Conservation (phyloP, 345 rosid species). For the Euphorbia peplus region DNA sequence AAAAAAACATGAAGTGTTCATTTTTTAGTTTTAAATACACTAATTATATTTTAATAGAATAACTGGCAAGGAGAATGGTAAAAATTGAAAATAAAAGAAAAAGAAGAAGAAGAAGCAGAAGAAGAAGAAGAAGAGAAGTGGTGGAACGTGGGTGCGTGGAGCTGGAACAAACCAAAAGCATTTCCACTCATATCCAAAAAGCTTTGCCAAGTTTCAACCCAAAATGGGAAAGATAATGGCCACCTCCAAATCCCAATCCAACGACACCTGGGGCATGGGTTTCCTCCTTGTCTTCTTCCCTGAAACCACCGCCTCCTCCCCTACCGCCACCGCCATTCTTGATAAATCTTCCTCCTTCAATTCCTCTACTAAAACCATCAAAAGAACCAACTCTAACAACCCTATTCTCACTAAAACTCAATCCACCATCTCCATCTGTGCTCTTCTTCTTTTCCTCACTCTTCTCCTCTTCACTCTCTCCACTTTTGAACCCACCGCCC, state of each 20-base stretch:
- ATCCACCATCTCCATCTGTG: constrained; percentile 78
- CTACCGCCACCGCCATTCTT: constrained; percentile 1
- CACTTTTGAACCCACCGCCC: constrained; percentile 62
- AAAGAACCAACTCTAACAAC: constrained; percentile 41
- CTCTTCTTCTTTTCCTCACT: constrained; percentile 58
- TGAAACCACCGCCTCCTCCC: constrained; percentile 26
- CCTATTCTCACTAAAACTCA: constrained; percentile 62
- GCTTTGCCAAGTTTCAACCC: too few relatives aligned
- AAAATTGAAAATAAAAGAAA: too few relatives aligned
- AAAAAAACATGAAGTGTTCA: too few relatives aligned
- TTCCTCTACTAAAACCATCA: constrained; percentile 9
- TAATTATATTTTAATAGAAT: too few relatives aligned
- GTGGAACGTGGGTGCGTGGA: too few relatives aligned
- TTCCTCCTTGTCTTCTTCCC: constrained; percentile 83
- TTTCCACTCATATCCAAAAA: too few relatives aligned
- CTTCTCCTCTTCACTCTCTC: constrained; percentile 87
- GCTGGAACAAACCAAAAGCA: too few relatives aligned
- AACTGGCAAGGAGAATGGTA: too few relatives aligned
- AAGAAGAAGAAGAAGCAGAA: too few relatives aligned
- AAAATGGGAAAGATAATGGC: too few relatives aligned
- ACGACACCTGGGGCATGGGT: constrained; percentile 50
- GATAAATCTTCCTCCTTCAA: constrained; percentile 17
- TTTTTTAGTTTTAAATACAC: too few relatives aligned
- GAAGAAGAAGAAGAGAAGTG: too few relatives aligned
- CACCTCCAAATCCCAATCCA: constrained; percentile 8